A percentile compares a stretch with the other conserved stretches of the same genome.
phyloP scores from a whole-genome alignment of 257 asterid genomes.

The Lavandula angustifolia region DNA sequence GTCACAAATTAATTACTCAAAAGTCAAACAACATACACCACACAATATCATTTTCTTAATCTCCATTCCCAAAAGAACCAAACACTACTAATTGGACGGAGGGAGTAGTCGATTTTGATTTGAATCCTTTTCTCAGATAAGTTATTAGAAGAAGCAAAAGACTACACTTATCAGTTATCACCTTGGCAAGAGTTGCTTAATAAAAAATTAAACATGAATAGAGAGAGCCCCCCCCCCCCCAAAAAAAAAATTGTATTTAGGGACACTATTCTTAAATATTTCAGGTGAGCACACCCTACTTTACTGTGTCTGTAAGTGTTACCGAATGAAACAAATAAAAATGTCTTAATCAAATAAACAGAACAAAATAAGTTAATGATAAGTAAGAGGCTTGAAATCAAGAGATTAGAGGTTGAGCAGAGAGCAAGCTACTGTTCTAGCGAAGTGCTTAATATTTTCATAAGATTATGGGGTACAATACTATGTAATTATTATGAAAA shows the following conservation, averaged over 20 bases:
- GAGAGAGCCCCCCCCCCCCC: background rate
- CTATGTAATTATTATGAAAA: slow-evolving; percentile 4
- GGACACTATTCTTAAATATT: slow-evolving; percentile 6
- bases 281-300: background rate
- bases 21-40: too few relatives aligned
- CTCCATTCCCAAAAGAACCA: too few relatives aligned
- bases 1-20: too few relatives aligned
- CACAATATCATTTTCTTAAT: too few relatives aligned
- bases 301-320: background rate
- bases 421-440: background rate
- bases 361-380: slow-evolving; percentile 5
- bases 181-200: background rate
- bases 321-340: background rate
- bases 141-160: slow-evolving; percentile 2
- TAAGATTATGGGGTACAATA: slow-evolving; percentile 6
- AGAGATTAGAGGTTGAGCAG: slow-evolving; percentile 1
- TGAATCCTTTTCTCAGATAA: background rate
- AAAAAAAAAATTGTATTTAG: background rate
- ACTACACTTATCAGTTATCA: slow-evolving; percentile 8
- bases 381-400: slow-evolving; percentile 17
- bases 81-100: too few relatives aligned
- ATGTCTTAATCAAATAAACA: background rate
- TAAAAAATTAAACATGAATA: background rate
- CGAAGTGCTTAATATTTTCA: background rate
- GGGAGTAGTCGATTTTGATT: background rate